phyloP scores from a whole-genome alignment of 2,329 filamentous ascomycete species.

The Chaetomiaceae sp. region DNA sequence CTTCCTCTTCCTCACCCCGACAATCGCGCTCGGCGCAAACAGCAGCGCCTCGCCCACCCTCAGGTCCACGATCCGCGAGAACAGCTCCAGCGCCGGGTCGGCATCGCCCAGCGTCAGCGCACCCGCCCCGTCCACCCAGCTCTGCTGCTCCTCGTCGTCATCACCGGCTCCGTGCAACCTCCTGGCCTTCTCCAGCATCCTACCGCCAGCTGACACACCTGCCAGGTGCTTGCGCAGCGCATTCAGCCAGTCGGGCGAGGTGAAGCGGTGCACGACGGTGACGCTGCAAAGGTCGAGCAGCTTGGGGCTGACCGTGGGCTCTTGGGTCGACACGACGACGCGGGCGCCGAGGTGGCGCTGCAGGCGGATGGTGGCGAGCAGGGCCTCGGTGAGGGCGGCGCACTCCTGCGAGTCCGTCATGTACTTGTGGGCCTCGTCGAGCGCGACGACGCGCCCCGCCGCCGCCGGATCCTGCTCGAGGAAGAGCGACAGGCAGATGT shows the following conservation, averaged over 20 bases:
- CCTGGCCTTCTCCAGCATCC: conserved; percentile 20
- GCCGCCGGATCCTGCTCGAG: conserved; percentile 43
- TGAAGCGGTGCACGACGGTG: conserved; percentile 69
- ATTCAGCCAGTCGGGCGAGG: conserved; percentile 30
- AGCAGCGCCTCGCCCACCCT: conserved; percentile 41
- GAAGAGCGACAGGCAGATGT: conserved; percentile 63
- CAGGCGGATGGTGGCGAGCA: conserved; percentile 59
- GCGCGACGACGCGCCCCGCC: conserved; percentile 55
- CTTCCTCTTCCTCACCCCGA: conserved; percentile 26
- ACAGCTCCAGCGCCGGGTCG: conserved; percentile 30
- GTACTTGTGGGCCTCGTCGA: conserved; percentile 78
- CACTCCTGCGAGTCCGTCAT: conserved; percentile 54
- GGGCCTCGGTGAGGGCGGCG: conserved; percentile 51
- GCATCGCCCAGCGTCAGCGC: conserved; percentile 16
- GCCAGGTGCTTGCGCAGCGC: conserved; percentile 28
- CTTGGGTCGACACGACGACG: conserved; percentile 69
- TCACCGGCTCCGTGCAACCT: not conserved
- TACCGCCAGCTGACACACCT: conserved; percentile 22
- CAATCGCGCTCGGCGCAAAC: conserved; percentile 40
- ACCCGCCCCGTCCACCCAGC: not conserved
- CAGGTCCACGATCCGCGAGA: conserved; percentile 38
- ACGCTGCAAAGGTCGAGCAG: conserved; percentile 66
- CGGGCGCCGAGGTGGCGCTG: conserved; percentile 64
- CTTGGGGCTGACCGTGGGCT: conserved; percentile 62
- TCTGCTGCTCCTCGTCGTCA: conserved; percentile 4